phyloP scores from a whole-genome alignment of 139 green algal species.

The Auxenochlorella pyrenoidosa region DNA sequence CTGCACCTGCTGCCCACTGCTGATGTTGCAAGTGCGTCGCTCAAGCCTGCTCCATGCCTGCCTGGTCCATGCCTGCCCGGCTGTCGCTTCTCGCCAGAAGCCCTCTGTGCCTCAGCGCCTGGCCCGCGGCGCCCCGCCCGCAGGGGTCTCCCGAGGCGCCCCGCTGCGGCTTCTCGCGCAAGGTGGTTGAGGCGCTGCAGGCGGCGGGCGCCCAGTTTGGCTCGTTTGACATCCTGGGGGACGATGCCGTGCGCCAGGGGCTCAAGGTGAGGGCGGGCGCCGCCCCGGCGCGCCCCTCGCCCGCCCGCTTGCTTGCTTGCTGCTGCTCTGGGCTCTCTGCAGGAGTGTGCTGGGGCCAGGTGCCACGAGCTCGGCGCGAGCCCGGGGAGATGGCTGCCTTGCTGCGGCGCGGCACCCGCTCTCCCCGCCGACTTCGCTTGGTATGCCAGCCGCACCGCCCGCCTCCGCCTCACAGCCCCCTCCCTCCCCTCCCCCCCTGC shows the following conservation, averaged over 20 bases:
- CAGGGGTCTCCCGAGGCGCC: slow-evolving; percentile 80
- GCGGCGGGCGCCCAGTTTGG: slow-evolving; percentile 60
- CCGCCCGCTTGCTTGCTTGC: neutral
- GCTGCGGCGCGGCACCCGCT: too few relatives aligned
- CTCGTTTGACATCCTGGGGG: slow-evolving; percentile 91
- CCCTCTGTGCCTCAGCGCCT: neutral
- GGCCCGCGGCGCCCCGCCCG: slow-evolving; percentile 5
- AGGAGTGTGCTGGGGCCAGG: neutral
- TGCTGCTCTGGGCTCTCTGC: neutral
- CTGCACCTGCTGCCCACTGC: too few relatives aligned
- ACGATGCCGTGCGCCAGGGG: slow-evolving; percentile 82
- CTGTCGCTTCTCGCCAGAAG: too few relatives aligned
- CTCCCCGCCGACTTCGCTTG: too few relatives aligned
- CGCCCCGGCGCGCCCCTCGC: neutral
- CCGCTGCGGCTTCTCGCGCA: slow-evolving; percentile 89
- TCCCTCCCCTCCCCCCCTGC: too few relatives aligned
- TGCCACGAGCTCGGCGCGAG: too few relatives aligned
- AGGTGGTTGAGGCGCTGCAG: slow-evolving; percentile 79
- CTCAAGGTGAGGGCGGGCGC: slow-evolving; percentile 79
- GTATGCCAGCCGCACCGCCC: too few relatives aligned
- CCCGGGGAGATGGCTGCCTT: too few relatives aligned
- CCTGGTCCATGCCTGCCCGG: too few relatives aligned
- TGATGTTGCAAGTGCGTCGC: too few relatives aligned
- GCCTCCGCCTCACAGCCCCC: too few relatives aligned
- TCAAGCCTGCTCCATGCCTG: too few relatives aligned